These are phyloP conservation scores for Moesziomyces globuligerus DNA, from an alignment of 1,284 basidiomycete species.

Conservation along the genomic window DNA sequence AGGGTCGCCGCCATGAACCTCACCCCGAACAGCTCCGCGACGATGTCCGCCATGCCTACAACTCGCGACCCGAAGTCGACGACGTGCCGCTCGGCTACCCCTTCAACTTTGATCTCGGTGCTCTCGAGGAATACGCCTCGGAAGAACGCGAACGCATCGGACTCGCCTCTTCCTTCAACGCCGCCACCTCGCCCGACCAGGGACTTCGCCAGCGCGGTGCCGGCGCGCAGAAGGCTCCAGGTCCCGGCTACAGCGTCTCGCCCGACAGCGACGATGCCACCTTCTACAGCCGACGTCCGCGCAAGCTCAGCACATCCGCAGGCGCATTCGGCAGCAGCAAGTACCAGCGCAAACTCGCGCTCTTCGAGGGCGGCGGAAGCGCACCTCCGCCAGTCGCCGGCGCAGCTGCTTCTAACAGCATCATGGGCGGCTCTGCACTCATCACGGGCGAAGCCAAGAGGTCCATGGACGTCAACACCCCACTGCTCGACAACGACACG, in stretches of 20 bases:
- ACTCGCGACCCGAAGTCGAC: constrained; percentile 13
- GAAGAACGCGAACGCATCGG: constrained; percentile 61
- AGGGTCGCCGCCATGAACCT: constrained; percentile 16
- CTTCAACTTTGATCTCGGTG: constrained; percentile 61
- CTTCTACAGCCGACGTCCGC: constrained; percentile 63
- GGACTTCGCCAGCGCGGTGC: constrained; percentile 36
- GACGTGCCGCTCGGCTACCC: constrained; percentile 58
- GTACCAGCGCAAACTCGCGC: constrained; percentile 83
- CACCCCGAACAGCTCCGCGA: constrained; percentile 25
- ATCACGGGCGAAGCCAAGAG: constrained; percentile 11
- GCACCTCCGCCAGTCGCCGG: constrained; percentile 54
- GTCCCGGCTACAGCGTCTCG: constrained; percentile 49
- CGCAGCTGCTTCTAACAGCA: constrained; percentile 57
- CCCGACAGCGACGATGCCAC: constrained; percentile 63
- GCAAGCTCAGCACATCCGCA: constrained; percentile 45
- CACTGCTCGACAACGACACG: constrained; percentile 65
- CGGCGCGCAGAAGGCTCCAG: constrained; percentile 25
- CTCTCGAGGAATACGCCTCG: constrained; percentile 59
- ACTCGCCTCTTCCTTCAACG: constrained; percentile 21
- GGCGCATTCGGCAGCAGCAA: constrained; percentile 55
- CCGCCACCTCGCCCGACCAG: constrained; percentile 17
- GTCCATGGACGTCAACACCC: constrained; percentile 63
- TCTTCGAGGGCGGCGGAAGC: constrained; percentile 79
- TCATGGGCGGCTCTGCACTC: constrained; percentile 67
- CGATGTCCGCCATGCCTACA: constrained; percentile 22